These are phyloP conservation scores for Leccinum olivaceopallidum DNA, from an alignment of 768 basidiomycete genomes.

Conservation along the genomic window DNA sequence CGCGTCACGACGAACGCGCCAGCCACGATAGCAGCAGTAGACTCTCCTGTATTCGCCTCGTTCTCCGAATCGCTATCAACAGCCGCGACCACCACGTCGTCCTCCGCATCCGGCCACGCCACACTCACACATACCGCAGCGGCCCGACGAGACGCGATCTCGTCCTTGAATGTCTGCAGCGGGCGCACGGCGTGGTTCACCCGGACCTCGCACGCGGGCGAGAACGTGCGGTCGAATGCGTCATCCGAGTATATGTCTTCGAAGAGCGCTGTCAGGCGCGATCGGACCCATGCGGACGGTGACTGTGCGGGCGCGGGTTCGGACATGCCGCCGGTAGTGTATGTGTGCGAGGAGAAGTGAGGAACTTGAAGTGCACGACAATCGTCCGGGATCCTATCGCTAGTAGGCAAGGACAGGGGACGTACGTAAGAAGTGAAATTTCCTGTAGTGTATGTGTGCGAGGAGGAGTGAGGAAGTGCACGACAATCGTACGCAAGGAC, in stretches of 20 bases:
- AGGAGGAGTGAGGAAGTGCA: not conserved
- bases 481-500: not conserved
- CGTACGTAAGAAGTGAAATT: not conserved
- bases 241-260: constrained; percentile 15
- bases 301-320: not conserved
- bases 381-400: not conserved
- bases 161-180: constrained; percentile 31
- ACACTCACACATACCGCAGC: constrained; percentile 24
- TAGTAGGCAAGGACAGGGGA: not conserved
- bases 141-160: constrained; percentile 22
- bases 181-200: constrained; percentile 30
- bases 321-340: not conserved
- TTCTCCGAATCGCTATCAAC: not conserved
- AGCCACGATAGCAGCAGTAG: constrained; percentile 34
- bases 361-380: not conserved
- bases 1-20: constrained; percentile 42
- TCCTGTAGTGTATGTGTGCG: not conserved
- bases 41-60: no score
- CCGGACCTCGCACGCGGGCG: constrained; percentile 35
- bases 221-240: constrained; percentile 34
- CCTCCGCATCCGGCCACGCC: constrained; percentile 34
- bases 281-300: constrained; percentile 32
- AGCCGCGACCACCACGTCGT: not conserved
- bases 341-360: not conserved
- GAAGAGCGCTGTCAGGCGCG: constrained; percentile 31